Conservation (phyloP, 2,329 filamentous ascomycete species). For the Furcasterigmium sp. region DNA sequence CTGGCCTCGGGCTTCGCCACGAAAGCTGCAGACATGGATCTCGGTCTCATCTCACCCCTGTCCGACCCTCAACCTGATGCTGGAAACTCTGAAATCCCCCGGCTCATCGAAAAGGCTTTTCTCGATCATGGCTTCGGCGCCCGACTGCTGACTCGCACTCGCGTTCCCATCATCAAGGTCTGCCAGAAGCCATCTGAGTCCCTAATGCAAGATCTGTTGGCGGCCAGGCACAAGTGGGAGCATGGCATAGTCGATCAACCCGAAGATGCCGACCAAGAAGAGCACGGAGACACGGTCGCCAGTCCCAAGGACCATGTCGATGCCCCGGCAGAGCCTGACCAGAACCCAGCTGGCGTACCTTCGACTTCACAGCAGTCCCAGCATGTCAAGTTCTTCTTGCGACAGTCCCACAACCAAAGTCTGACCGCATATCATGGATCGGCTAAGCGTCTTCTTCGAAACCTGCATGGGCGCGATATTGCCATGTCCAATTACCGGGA, state of each 20-base stretch:
- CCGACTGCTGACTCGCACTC: conserved; percentile 69
- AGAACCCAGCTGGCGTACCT: too few species aligned
- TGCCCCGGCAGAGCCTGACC: background rate
- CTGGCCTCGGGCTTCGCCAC: conserved; percentile 81
- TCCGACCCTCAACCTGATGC: conserved; percentile 49
- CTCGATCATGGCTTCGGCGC: conserved; percentile 70
- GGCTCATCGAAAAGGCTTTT: conserved; percentile 69
- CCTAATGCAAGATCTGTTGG: conserved; percentile 55
- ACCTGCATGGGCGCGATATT: conserved; percentile 44
- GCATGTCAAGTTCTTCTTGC: conserved; percentile 20
- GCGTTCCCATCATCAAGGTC: conserved; percentile 84
- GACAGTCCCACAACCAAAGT: conserved; percentile 34
- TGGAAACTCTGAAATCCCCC: conserved; percentile 59
- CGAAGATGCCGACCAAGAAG: background rate
- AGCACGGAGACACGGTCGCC: too few species aligned
- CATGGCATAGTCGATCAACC: conserved; percentile 32
- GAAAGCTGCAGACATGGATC: conserved; percentile 85
- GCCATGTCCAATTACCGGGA: conserved; percentile 38
- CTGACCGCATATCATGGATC: conserved; percentile 40
- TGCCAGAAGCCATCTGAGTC: conserved; percentile 64
- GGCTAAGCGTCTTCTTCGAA: conserved; percentile 45
- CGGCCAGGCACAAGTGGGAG: conserved; percentile 70
- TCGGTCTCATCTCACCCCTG: conserved; percentile 66
- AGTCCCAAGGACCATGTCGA: conserved; percentile 2
- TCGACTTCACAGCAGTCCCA: background rate